Base-by-base conservation (phyloP, 441 rosid species). In the Eruca vesicaria region DNA sequence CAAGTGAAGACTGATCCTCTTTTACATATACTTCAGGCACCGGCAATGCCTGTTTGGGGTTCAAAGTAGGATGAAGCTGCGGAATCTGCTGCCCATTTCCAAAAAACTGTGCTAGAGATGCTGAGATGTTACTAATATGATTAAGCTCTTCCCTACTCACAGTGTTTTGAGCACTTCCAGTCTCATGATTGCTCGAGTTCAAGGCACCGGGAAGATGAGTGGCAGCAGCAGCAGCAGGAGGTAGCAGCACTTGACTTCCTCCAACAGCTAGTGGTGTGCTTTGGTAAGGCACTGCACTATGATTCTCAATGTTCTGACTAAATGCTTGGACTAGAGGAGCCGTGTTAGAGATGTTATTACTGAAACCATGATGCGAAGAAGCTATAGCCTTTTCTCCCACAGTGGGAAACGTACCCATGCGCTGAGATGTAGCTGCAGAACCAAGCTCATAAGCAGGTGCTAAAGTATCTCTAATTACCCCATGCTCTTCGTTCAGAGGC, bases 61-160 rank as follows among this genome's bases (percentile, higher is more conserved):
- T 84, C 78, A 86, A 81, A 64, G 90, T 83, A 71, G 83, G 84
- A 62, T 75, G 83, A 75, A 85, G 87, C 15, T 84, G 89, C n/a
- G 95, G 90, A 78, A 87, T 88, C 64, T 89, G 91, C 84, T 89
- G 92, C 68, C 91, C 87, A 26, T 89, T 89, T 65, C 87, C 98
- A 68, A 91, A 84, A 48, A 89, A 71, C 83, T 91, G 94, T 55
- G 85, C 96, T 77, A 96, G 82, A 78, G 97, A 89, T 63, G 90
- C 94, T 56, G 92, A 87, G 80, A 93, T 82, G 82, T 81, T 82
- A 66, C 84, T 85, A 73, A 92, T 84, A 75, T 89, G 87, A 70
- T 79, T 82, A 28, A 87, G 83, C 66, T 83, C 89, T 67, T 86
- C 96, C 66, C 79, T 79, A 70, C 86, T 86, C 69, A 83, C 92